Evolutionary conservation across 306 rosid species (phyloP), one percentile per base, ranked within the genome.

Genomic region (Cicer pinnatifidum): DNA sequence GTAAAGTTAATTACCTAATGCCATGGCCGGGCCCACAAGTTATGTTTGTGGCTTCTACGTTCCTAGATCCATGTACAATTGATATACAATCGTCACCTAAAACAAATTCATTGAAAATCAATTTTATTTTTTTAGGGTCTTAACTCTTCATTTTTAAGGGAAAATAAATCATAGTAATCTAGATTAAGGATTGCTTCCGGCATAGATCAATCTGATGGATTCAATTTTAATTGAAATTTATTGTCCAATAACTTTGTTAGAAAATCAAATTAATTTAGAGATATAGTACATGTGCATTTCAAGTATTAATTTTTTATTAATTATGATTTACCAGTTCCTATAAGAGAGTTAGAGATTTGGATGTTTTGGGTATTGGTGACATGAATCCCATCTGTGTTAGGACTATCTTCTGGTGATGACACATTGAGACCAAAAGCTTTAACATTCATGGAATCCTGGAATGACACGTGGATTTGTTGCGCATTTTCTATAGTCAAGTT

Each of bases 21-120:
- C 98, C 98, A 77, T 92, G 98, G 11, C 98, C 98, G 1, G 98
- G 94, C 69, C 98, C 98, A 23, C 98, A 92, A 15, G 87, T 85
- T 39, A 92, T 88, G 56, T 84, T 51, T 5, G 73, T 74, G 63
- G 88, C 94, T 78, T 35, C 65, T 20, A 92, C 84, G 1, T 87
- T 80, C 38, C 7, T 67, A 39, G 94, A 88, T 39, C 94, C 98
- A 56, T 75, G 76, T 12, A 83, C 98, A 54, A 92, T 92, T 37
- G 96, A 92, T 82, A 92, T 88, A 50, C 98, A 92, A 61, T 92
- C 96, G 57, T 92, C 98, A 45, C 98, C 98, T 92, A 46, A 57
- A 66, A 39, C 28, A 57, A 17, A 56, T 37, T 75, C 4, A 28
- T 23, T 43, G 1, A 47, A 64, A 71, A 62, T 61, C 41, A 65